phyloP scores from a whole-genome alignment of 2,329 filamentous ascomycete species.

The Calonectria hongkongensis region DNA sequence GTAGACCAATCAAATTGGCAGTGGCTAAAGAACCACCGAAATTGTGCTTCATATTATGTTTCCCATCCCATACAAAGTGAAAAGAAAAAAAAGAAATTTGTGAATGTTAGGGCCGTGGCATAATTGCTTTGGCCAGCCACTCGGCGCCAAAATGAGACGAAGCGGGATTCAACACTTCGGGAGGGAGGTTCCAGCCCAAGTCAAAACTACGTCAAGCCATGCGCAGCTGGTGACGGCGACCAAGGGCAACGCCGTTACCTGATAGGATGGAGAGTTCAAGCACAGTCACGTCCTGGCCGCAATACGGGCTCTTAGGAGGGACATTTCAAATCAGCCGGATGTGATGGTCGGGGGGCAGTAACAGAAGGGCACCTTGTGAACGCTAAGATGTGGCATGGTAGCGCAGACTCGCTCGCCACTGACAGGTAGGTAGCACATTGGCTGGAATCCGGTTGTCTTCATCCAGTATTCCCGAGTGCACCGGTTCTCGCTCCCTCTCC shows the following conservation, averaged over 20 bases:
- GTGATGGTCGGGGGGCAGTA: background rate
- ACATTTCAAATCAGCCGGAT: background rate
- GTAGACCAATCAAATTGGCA: constrained; percentile 11
- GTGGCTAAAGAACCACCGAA: constrained; percentile 15
- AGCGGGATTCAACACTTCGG: background rate
- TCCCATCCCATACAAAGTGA: too few species aligned
- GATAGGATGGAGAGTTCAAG: background rate
- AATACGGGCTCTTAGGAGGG: background rate
- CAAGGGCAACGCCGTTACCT: background rate
- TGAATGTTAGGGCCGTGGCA: background rate
- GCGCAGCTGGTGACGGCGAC: background rate
- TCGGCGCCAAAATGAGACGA: background rate
- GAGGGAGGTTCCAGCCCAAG: background rate
- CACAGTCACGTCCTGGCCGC: background rate
- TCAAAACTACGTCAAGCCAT: background rate
- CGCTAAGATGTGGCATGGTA: constrained; percentile 7
- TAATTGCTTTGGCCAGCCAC: background rate
- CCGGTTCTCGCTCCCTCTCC: background rate
- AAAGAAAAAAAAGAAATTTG: background rate
- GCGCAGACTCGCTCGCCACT: constrained; percentile 23
- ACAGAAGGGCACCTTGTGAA: constrained; percentile 11
- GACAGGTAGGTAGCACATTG: constrained; percentile 21
- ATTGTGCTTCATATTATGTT: background rate
- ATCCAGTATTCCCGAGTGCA: constrained; percentile 26
- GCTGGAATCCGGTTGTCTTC: constrained; percentile 12